Base-by-base conservation (phyloP, 2,329 filamentous ascomycete genomes). In the Talaromyces atroroseus region DNA sequence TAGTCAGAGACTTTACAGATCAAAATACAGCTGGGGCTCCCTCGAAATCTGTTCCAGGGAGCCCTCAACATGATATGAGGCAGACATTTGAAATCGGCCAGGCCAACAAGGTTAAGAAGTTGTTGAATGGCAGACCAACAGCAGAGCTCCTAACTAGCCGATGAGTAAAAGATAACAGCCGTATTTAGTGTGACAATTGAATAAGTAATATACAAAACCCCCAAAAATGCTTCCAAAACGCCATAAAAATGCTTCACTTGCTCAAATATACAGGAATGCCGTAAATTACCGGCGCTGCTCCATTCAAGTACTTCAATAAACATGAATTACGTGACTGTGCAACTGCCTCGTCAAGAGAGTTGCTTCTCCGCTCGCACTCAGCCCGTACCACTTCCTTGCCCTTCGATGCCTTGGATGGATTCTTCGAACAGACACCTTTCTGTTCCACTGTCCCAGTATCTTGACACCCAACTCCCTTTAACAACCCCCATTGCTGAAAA, bases 281-380 rank as follows among this genome's bases (percentile, higher is more conserved):
- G 76, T 97, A 99, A 53, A 97, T 87, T 62, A 94, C 92, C 23
- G 94, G 90, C 38, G 92, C 91, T 11, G 92, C 94, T 0, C 91
- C 94, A 65, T 96, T 99, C 64, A 99, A 76, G 76, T 96, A 97
- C 69, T 83, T 83, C 75, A 99, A 83, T 63, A 89, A 85, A 74
- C 94, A 97, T n/a, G 85, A 86, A 58, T 82, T 81, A 61, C 90
- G 82, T 14, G 89, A 89, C 65, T 77, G 82, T 32, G 84, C 83
- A 36, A 97, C 87, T 0, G 94, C 94, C 69, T 92, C 85, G n/a
- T 90, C 87, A 58, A 97, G 75, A 53, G 81, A 87, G 57, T 78
- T 73, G 50, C 68, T 59, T 18, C 18, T 47, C 26, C 50, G 49
- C 70, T 76, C 57, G 20, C 58, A 60, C 6, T 47, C 47, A 63